phyloP scores from a whole-genome alignment of 345 rosid species.

The Brassica napus region Da-Ae NC_063448.1:17336001-17336500 shows the following conservation, averaged over 20 bases:
- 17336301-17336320: neutral
- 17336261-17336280: constrained; percentile 10
- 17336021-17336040: no score
- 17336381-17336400: constrained; percentile 28
- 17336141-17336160: no score
- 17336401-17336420: constrained; percentile 13
- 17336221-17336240: constrained; percentile 14
- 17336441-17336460: no score
- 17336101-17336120: no score
- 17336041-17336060: no score
- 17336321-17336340: constrained; percentile 12
- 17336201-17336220: neutral
- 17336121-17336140: no score
- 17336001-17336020: neutral
- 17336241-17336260: neutral
- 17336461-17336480: no score
- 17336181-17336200: neutral
- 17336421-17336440: constrained; percentile 28
- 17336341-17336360: constrained; percentile 22
- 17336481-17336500: no score
- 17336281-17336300: neutral
- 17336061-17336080: no score
- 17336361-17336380: constrained; percentile 14
- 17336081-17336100: no score
- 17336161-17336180: neutral